Conservation (phyloP, 1,284 basidiomycete species). For the Fomitiporia mediterranea region DNA sequence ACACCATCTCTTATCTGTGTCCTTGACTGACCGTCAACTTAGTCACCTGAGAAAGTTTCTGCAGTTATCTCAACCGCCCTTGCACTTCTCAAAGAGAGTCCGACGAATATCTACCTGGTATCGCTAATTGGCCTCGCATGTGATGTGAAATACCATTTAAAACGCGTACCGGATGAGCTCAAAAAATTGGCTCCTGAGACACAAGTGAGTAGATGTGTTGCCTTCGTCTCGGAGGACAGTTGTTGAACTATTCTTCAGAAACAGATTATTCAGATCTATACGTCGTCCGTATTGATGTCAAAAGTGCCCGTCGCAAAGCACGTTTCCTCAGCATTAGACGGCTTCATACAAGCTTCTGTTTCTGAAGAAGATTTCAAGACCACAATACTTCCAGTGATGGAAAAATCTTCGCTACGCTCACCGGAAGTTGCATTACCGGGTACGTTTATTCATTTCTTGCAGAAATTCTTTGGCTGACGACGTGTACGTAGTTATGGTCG, state of each 20-base stretch:
- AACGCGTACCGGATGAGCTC: conserved; percentile 38
- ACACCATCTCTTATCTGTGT: conserved; percentile 16
- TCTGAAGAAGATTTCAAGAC: conserved; percentile 46
- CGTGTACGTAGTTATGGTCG: conserved; percentile 40
- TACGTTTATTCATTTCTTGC: conserved; percentile 28
- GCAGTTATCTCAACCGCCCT: conserved; percentile 48
- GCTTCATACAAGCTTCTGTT: conserved; percentile 55
- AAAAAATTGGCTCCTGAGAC: conserved; percentile 34
- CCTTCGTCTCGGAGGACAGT: not conserved
- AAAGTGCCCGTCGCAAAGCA: conserved; percentile 49
- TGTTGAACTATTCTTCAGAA: conserved; percentile 32
- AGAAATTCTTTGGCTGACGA: conserved; percentile 18
- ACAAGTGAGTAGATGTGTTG: conserved; percentile 35
- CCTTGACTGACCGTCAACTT: conserved; percentile 9
- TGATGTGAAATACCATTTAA: conserved; percentile 59
- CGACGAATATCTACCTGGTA: conserved; percentile 43
- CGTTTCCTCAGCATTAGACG: conserved; percentile 49
- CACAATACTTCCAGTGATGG: conserved; percentile 57
- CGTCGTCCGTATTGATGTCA: conserved; percentile 50
- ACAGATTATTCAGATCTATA: conserved; percentile 51
- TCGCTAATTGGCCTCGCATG: conserved; percentile 56
- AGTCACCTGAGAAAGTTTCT: conserved; percentile 34
- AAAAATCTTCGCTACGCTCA: conserved; percentile 69
- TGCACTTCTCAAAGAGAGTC: conserved; percentile 42
- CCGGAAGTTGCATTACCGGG: conserved; percentile 66